Percentiles rank a stretch among this genome's conserved stretches.
Evolutionary conservation across 2,329 filamentous ascomycete genomes (phyloP).

Genomic region (Trichophyton schoenleinii): DNA sequence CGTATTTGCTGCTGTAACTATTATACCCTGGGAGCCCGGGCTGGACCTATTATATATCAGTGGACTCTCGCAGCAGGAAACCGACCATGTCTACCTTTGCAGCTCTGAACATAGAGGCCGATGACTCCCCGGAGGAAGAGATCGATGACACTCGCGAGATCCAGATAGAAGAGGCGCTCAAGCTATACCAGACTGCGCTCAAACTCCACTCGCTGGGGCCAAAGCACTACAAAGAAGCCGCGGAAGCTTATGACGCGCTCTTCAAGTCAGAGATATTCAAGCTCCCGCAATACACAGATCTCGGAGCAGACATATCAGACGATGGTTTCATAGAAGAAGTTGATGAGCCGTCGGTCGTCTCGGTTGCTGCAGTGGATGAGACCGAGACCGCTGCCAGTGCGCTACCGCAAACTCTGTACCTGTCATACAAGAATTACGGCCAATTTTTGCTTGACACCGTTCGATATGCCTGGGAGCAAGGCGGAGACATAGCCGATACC

Average conservation of each 20-base stretch:
- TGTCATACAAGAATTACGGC: conserved; percentile 91
- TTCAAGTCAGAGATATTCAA: conserved; percentile 90
- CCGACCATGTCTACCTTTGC: conserved; percentile 52
- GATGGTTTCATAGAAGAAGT: conserved; percentile 39
- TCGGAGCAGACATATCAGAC: conserved; percentile 53
- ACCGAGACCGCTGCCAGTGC: conserved; percentile 67
- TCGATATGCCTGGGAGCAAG: conserved; percentile 37
- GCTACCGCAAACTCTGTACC: conserved; percentile 75
- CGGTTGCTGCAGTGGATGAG: conserved; percentile 43
- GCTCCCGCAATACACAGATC: conserved; percentile 52
- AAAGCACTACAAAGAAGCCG: conserved; percentile 59
- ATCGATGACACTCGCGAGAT: conserved; percentile 94
- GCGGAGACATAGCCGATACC: conserved; percentile 13
- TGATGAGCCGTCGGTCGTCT: conserved; percentile 30
- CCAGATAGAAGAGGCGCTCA: conserved; percentile 92
- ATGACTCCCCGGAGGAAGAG: conserved; percentile 68
- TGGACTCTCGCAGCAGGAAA: not conserved
- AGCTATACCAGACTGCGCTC: conserved; percentile 81
- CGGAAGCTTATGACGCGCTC: conserved; percentile 67
- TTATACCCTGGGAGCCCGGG: not conserved
- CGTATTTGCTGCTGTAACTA: not conserved
- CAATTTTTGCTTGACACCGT: conserved; percentile 76
- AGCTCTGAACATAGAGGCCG: conserved; percentile 86
- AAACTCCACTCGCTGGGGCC: conserved; percentile 85
- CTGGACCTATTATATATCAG: not conserved